Conservation (phyloP, 805 yeast species). For the Hanseniaspora lindneri region DNA sequence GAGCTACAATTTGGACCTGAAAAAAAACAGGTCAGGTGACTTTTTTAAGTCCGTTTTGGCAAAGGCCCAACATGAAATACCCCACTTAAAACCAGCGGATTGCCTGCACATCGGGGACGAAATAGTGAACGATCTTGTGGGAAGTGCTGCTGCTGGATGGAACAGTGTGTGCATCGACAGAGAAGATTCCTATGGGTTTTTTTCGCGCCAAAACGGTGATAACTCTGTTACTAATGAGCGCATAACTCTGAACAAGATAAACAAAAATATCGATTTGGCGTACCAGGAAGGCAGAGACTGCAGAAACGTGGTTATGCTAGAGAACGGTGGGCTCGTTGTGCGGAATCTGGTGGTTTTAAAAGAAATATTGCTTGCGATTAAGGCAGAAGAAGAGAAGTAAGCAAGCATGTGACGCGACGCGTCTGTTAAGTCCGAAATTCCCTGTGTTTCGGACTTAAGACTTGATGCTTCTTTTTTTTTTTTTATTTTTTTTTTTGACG, state of each 20-base stretch:
- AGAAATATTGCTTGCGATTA: neutral
- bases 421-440: too few relatives aligned
- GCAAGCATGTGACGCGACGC: too few relatives aligned
- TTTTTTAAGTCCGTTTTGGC: slow-evolving; percentile 36
- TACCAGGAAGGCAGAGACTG: slow-evolving; percentile 2
- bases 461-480: too few relatives aligned
- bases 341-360: slow-evolving; percentile 4
- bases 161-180: slow-evolving; percentile 48
- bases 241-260: slow-evolving; percentile 7
- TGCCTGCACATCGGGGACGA: slow-evolving; percentile 65
- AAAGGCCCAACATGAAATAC: slow-evolving; percentile 22
- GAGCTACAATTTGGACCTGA: slow-evolving; percentile 44
- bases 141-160: slow-evolving; percentile 48
- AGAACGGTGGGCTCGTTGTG: slow-evolving; percentile 6
- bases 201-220: slow-evolving; percentile 3
- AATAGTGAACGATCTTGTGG: slow-evolving; percentile 41
- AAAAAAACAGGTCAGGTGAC: slow-evolving; percentile 38
- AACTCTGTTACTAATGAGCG: neutral
- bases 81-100: slow-evolving; percentile 19
- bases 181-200: slow-evolving; percentile 25
- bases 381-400: too few relatives aligned
- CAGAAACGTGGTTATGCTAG: slow-evolving; percentile 1
- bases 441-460: too few relatives aligned
- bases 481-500: too few relatives aligned
- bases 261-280: neutral